A percentile compares a stretch with the other conserved stretches of the same genome.
Evolutionary conservation across 371 early-diverging fungal genomes (phyloP).

Genomic region (Basidiobolus meristosporus): DNA sequence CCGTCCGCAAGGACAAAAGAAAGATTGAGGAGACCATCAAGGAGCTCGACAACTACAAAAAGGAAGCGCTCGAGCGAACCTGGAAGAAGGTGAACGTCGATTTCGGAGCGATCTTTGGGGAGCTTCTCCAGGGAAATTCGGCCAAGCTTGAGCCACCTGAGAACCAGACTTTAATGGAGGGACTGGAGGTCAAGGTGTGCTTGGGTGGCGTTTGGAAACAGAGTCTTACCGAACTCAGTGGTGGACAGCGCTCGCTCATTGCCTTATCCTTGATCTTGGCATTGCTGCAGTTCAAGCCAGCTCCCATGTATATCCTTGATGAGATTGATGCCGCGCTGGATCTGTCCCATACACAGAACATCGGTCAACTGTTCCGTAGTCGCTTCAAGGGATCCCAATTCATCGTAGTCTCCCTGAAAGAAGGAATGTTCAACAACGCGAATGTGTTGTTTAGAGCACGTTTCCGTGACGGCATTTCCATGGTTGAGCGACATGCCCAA

Average conservation of each 20-base stretch:
- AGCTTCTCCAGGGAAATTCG: slow-evolving; percentile 79
- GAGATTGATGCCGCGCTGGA: slow-evolving; percentile 99
- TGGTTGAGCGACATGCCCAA: slow-evolving; percentile 39
- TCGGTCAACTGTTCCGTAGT: slow-evolving; percentile 90
- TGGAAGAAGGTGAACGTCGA: slow-evolving; percentile 84
- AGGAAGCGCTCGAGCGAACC: slow-evolving; percentile 73
- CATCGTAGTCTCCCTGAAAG: slow-evolving; percentile 98
- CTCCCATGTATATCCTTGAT: slow-evolving; percentile 99
- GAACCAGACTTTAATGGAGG: slow-evolving; percentile 60
- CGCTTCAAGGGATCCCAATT: slow-evolving; percentile 98
- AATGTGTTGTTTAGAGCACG: slow-evolving; percentile 92
- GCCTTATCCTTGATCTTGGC: slow-evolving; percentile 96
- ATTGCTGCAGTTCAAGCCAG: slow-evolving; percentile 95
- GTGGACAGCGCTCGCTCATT: slow-evolving; percentile 95
- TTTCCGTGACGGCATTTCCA: slow-evolving; percentile 92
- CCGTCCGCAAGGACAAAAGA: slow-evolving; percentile 77
- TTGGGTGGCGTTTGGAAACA: slow-evolving; percentile 97
- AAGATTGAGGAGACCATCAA: slow-evolving; percentile 89
- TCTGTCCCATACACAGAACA: slow-evolving; percentile 96
- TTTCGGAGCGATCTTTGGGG: slow-evolving; percentile 91
- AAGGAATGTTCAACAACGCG: slow-evolving; percentile 99
- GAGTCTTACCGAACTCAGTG: slow-evolving; percentile 91
- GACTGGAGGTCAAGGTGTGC: slow-evolving; percentile 88
- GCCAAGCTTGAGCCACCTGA: slow-evolving; percentile 75
- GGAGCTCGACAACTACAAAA: slow-evolving; percentile 75